Base-by-base conservation (phyloP, 768 basidiomycete genomes). In the Lactarius hatsudake region DNA sequence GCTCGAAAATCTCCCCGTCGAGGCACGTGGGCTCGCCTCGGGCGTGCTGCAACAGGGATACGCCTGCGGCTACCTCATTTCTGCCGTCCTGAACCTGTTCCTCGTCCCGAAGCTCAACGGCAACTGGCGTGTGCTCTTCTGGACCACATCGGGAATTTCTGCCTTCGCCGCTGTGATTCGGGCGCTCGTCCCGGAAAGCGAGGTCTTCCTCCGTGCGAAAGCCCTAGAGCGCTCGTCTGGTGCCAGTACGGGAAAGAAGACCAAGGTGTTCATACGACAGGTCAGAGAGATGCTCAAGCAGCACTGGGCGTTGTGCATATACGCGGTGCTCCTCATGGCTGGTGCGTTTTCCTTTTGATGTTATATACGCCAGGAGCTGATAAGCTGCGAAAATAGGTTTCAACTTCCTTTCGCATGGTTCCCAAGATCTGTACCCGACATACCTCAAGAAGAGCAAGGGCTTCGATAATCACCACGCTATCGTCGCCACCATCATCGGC, bases 31-130 rank as follows among this genome's bases (percentile, higher is more conserved):
- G 26, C 78, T 97, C 2, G 88, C 87, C 3, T 89, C 87, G 26
- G 96, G 96, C 17, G 78, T 96, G 57, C 75, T 98, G 6, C 96
- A 97, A 72, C 86, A 96, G 74, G 95, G 93, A 18, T 96, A 96
- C 72, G 91, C 93, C 0, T 83, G 87, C 15, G 95, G 95, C 1
- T 96, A 89, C 75, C 85, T 96, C 9, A 71, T 97, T 64, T 91
- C 93, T 0, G 90, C 94, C 0, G 85, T 90, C 57, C 84, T 96
- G 79, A 94, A 95, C 73, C 80, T 96, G 26, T 82, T 77, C 3
- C 79, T 90, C 28, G 91, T 79, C 13, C 77, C 78, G 20, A 72
- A 72, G 43, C 73, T 74, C 13, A 45, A 68, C 0, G 28, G 64
- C 20, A 64, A 69, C 0, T 96, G 95, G 95, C 81, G 94, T 43